These are phyloP conservation scores for Ballota nigra DNA, from an alignment of 257 asterid species.

Conservation along the genomic window DNA sequence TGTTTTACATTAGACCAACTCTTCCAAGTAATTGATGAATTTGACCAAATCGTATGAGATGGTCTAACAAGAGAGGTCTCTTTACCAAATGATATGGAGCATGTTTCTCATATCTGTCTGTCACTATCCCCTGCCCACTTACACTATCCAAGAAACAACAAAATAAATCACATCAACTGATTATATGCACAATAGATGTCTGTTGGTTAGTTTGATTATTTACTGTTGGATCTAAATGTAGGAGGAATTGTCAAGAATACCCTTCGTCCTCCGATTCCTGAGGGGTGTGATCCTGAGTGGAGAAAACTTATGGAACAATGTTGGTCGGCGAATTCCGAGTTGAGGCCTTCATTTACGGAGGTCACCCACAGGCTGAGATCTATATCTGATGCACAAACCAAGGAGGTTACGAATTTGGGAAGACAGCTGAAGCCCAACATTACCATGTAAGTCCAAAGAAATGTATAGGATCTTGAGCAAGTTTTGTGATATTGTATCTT, in stretches of 20 bases:
- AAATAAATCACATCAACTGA: neutral
- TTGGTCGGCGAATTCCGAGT: conserved; percentile 57
- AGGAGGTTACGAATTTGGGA: conserved; percentile 20
- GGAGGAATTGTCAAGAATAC: conserved; percentile 74
- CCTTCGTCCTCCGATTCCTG: conserved; percentile 70
- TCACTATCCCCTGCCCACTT: neutral
- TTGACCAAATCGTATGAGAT: too few species aligned
- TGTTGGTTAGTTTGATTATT: neutral
- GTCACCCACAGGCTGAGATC: conserved; percentile 55
- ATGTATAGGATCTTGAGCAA: conserved; percentile 17
- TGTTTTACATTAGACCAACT: neutral
- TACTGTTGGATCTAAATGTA: conserved; percentile 22
- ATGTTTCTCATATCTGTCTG: neutral
- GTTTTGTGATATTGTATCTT: conserved; percentile 34
- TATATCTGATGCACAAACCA: conserved; percentile 42
- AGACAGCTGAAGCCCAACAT: conserved; percentile 31
- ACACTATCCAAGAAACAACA: neutral
- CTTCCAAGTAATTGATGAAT: too few species aligned
- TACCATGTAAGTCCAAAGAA: conserved; percentile 29
- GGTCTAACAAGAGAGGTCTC: too few species aligned
- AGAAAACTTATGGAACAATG: conserved; percentile 67
- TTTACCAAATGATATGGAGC: neutral
- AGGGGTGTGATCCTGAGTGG: conserved; percentile 66
- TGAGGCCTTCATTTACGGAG: conserved; percentile 75
- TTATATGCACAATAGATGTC: neutral